Evolutionary conservation across 2,329 filamentous ascomycete genomes (phyloP).

Genomic region (Microsporum ferrugineum): DNA sequence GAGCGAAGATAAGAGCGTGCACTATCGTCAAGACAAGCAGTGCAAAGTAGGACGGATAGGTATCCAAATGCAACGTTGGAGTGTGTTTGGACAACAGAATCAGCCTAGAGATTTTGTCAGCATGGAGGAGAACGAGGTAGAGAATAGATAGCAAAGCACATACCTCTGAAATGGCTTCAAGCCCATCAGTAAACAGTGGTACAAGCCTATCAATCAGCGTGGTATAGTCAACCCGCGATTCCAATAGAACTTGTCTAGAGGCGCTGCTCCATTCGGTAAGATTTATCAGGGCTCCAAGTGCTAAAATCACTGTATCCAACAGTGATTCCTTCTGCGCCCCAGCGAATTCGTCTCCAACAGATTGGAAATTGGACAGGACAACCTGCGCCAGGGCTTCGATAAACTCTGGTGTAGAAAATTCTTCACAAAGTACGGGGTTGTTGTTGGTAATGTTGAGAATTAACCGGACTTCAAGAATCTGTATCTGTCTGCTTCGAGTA

Average conservation of each 20-base stretch:
- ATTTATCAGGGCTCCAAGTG: constrained; percentile 76
- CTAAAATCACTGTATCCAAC: constrained; percentile 62
- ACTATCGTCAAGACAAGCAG: constrained; percentile 52
- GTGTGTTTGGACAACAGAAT: constrained; percentile 55
- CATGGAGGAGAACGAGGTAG: constrained; percentile 11
- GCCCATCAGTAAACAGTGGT: constrained; percentile 55
- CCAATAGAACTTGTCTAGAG: constrained; percentile 44
- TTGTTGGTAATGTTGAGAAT: constrained; percentile 82
- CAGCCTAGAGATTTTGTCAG: constrained; percentile 29
- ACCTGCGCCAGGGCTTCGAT: constrained; percentile 29
- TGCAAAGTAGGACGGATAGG: constrained; percentile 71
- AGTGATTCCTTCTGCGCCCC: constrained; percentile 43
- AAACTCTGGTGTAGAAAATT: constrained; percentile 45
- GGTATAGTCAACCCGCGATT: constrained; percentile 23
- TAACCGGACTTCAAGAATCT: constrained; percentile 49
- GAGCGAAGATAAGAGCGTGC: constrained; percentile 35
- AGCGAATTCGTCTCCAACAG: constrained; percentile 20
- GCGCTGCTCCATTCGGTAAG: constrained; percentile 64
- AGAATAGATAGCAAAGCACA: constrained; percentile 22
- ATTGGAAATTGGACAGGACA: constrained; percentile 24
- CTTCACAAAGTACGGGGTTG: constrained; percentile 54
- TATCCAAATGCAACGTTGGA: constrained; percentile 79
- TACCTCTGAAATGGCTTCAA: constrained; percentile 57
- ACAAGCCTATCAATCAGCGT: constrained; percentile 47
- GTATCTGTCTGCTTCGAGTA: constrained; percentile 18